These are phyloP conservation scores for Dipteronia sinensis DNA, from an alignment of 345 rosid genomes.

Conservation along the genomic window DNA sequence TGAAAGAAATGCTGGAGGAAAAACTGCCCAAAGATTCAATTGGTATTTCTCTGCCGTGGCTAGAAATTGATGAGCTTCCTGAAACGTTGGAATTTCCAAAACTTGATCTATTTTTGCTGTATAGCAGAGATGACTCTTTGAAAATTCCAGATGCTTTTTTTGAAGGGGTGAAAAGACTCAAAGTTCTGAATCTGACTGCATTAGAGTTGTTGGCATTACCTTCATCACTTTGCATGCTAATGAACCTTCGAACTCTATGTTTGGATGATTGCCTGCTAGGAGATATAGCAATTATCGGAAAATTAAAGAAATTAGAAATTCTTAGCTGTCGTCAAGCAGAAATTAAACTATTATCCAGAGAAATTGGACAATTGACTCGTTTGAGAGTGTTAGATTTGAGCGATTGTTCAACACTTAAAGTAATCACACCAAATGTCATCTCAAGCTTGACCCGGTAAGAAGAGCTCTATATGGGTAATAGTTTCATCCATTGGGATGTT, in stretches of 20 bases:
- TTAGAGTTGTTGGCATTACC: constrained; percentile 11
- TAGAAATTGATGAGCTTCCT: neutral
- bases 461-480: constrained; percentile 14
- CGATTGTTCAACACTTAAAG: constrained; percentile 11
- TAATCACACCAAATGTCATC: constrained; percentile 22
- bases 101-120: neutral
- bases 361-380: constrained; percentile 14
- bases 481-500: constrained; percentile 27
- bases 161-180: neutral
- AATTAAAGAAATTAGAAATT: neutral
- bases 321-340: neutral
- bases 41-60: neutral
- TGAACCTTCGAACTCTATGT: constrained; percentile 15
- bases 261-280: neutral
- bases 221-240: constrained; percentile 10
- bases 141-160: constrained; percentile 19
- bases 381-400: constrained; percentile 6
- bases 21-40: neutral
- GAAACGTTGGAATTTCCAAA: constrained; percentile 11
- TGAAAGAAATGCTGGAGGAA: neutral
- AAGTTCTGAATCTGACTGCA: neutral
- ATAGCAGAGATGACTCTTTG: neutral
- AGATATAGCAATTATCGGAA: constrained; percentile 2
- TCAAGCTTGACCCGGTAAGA: constrained; percentile 17
- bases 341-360: constrained; percentile 6